These are phyloP conservation scores for Rhizophagus prolifer DNA, from an alignment of 192 early-diverging fungal species.

Conservation along the genomic window DNA sequence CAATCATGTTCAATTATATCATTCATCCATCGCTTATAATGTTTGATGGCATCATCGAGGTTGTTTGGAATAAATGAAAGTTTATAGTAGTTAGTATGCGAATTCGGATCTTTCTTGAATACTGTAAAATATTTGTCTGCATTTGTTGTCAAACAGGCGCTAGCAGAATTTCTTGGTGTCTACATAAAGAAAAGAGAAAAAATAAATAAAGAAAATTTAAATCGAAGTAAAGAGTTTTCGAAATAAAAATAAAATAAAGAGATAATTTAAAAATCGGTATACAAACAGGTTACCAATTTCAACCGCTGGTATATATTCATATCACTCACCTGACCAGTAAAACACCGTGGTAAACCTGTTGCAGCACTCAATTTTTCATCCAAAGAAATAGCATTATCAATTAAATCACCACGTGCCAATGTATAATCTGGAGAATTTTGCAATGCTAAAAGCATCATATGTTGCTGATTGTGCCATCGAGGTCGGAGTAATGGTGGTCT, in stretches of 20 bases:
- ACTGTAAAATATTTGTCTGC: constrained; percentile 73
- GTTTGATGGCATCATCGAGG: constrained; percentile 65
- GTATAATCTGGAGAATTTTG: constrained; percentile 65
- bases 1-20: constrained; percentile 73
- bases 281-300: constrained; percentile 1
- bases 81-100: constrained; percentile 69
- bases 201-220: constrained; percentile 4
- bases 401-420: constrained; percentile 70
- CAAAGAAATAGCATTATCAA: constrained; percentile 70
- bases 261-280: neutral
- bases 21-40: constrained; percentile 75
- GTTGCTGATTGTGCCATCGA: constrained; percentile 90
- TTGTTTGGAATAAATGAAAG: constrained; percentile 79
- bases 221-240: neutral
- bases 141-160: constrained; percentile 74
- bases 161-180: constrained; percentile 79
- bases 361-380: constrained; percentile 76
- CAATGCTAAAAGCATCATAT: constrained; percentile 80
- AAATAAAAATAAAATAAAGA: neutral
- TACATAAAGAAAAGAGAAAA: constrained; percentile 29
- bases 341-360: constrained; percentile 73
- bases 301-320: neutral
- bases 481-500: constrained; percentile 39
- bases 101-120: constrained; percentile 63
- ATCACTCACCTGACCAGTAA: constrained; percentile 75